phyloP scores from a whole-genome alignment of 73 alveolate genomes.

The Paramecium caudatum region DNA sequence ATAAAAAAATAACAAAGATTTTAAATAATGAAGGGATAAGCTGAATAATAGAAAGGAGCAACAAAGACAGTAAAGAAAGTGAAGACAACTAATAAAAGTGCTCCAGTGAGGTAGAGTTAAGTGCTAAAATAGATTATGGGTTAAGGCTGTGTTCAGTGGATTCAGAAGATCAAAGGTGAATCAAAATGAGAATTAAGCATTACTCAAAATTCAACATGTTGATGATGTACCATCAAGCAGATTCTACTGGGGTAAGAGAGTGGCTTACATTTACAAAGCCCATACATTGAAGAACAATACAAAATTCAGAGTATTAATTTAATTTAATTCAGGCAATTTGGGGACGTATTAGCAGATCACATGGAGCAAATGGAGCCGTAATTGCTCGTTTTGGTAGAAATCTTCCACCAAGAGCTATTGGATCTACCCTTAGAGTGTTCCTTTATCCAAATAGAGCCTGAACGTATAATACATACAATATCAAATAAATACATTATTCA shows the following conservation, averaged over 20 bases:
- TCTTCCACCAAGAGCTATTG: slow-evolving; percentile 95
- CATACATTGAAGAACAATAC: slow-evolving; percentile 81
- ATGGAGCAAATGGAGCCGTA: slow-evolving; percentile 94
- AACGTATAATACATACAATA: slow-evolving; percentile 44
- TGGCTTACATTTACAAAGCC: slow-evolving; percentile 89
- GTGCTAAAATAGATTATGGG: slow-evolving; percentile 84
- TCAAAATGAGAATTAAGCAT: slow-evolving; percentile 88
- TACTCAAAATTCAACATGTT: slow-evolving; percentile 90
- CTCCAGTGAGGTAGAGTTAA: slow-evolving; percentile 58
- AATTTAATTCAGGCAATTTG: slow-evolving; percentile 82
- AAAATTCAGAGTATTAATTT: slow-evolving; percentile 82
- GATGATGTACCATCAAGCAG: slow-evolving; percentile 80
- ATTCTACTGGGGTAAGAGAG: slow-evolving; percentile 94
- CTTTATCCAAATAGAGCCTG: slow-evolving; percentile 88
- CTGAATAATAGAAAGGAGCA: slow-evolving; percentile 45
- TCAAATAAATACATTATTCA: slow-evolving; percentile 35
- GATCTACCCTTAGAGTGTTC: slow-evolving; percentile 92
- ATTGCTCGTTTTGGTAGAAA: slow-evolving; percentile 91
- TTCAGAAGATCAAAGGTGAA: slow-evolving; percentile 92
- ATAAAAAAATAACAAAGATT: slow-evolving; percentile 51
- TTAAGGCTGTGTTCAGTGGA: slow-evolving; percentile 93
- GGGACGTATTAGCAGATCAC: slow-evolving; percentile 94
- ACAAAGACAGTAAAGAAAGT: slow-evolving; percentile 44
- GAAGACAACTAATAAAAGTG: slow-evolving; percentile 17
- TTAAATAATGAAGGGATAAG: slow-evolving; percentile 46